Percentiles rank a stretch among this genome's conserved stretches.
These are phyloP conservation scores for Bimuria novae-zelandiae DNA, from an alignment of 2,329 filamentous ascomycete species.

Conservation along the genomic window DNA sequence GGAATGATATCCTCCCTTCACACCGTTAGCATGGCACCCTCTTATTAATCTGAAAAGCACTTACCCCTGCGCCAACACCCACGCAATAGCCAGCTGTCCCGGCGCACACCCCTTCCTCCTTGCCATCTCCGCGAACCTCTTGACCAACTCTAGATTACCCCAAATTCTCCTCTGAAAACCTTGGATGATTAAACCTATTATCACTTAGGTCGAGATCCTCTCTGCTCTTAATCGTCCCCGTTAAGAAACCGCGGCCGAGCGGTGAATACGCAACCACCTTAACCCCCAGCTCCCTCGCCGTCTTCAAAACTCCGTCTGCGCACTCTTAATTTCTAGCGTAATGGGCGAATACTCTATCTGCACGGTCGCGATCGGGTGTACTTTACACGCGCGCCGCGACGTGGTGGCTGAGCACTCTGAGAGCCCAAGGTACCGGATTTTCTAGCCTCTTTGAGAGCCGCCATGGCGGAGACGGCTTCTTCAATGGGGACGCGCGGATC, in stretches of 20 bases:
- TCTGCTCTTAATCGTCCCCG: conserved; percentile 21
- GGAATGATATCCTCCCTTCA: neutral
- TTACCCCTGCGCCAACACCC: conserved; percentile 28
- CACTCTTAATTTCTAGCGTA: conserved; percentile 43
- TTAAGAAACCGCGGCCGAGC: conserved; percentile 31
- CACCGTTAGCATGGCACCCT: neutral
- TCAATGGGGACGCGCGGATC: conserved; percentile 48
- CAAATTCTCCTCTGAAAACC: conserved; percentile 43
- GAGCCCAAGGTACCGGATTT: conserved; percentile 51
- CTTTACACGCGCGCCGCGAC: conserved; percentile 50
- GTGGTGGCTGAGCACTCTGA: conserved; percentile 48
- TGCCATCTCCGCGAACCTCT: conserved; percentile 23
- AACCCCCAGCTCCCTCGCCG: conserved; percentile 46
- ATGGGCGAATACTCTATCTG: conserved; percentile 57
- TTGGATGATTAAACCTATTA: conserved; percentile 28
- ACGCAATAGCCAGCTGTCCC: conserved; percentile 57
- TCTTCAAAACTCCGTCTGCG: conserved; percentile 27
- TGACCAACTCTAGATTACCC: conserved; percentile 28
- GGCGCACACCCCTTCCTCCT: conserved; percentile 57
- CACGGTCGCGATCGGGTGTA: conserved; percentile 50
- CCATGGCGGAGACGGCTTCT: conserved; percentile 54
- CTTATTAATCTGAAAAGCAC: neutral
- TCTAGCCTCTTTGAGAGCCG: conserved; percentile 41
- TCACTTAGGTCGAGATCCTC: conserved; percentile 46
- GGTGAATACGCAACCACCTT: conserved; percentile 37